These are phyloP conservation scores for Podospora pseudocomata DNA, from an alignment of 495 filamentous ascomycete genomes.

Conservation along the genomic window DNA sequence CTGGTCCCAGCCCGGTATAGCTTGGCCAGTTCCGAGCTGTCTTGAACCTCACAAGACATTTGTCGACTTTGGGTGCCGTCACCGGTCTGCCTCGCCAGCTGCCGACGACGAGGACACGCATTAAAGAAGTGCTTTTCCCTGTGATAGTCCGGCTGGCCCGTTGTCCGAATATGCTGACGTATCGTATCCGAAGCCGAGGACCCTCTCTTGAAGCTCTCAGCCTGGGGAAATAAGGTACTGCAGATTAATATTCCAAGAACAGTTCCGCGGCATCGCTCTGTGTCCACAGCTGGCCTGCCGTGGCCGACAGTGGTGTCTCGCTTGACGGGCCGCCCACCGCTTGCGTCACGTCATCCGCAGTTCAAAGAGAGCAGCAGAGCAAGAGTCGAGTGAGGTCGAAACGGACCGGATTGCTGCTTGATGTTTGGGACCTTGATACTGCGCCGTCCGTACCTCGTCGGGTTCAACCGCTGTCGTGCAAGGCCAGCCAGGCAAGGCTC, in stretches of 20 bases:
- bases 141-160: background rate
- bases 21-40: background rate
- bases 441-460: background rate
- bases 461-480: constrained; percentile 6
- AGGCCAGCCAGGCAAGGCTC: background rate
- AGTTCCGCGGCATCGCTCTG: constrained; percentile 10
- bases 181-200: constrained; percentile 7
- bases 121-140: background rate
- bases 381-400: background rate
- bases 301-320: constrained; percentile 16
- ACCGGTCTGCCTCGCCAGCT: background rate
- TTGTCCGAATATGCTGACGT: background rate
- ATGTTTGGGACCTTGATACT: constrained; percentile 2
- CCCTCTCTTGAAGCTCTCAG: constrained; percentile 6
- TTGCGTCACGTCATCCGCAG: constrained; percentile 28
- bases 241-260: constrained; percentile 23
- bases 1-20: constrained; percentile 7
- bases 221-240: constrained; percentile 9
- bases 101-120: background rate
- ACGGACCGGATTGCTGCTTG: background rate
- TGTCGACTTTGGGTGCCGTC: constrained; percentile 5
- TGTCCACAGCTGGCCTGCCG: background rate
- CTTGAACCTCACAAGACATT: background rate
- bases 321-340: constrained; percentile 17
- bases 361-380: background rate